phyloP scores from a whole-genome alignment of 805 yeast species.

The Lipomyces anomalus region DNA sequence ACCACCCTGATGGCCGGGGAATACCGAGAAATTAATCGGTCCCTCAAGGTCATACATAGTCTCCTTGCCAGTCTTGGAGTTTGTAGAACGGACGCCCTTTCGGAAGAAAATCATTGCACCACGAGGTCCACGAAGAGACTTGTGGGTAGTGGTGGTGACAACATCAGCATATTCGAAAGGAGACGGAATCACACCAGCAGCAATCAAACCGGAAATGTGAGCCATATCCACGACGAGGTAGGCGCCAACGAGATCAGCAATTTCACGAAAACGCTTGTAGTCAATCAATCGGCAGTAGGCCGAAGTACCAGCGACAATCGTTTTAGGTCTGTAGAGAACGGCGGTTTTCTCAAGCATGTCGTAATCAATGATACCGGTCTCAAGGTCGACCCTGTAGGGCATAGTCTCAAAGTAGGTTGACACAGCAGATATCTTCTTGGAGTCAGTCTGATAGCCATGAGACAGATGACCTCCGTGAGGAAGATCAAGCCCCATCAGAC shows the following conservation, averaged over 20 bases:
- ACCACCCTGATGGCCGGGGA: slow-evolving; percentile 99
- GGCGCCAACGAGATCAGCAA: slow-evolving; percentile 97
- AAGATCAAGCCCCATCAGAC: slow-evolving; percentile 95
- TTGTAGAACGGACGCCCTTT: slow-evolving; percentile 83
- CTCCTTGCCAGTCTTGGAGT: slow-evolving; percentile 88
- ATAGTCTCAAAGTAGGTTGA: slow-evolving; percentile 96
- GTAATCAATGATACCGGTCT: slow-evolving; percentile 93
- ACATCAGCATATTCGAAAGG: slow-evolving; percentile 97
- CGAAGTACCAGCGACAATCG: slow-evolving; percentile 95
- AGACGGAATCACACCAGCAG: slow-evolving; percentile 92
- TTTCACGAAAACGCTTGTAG: slow-evolving; percentile 91
- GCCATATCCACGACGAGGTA: slow-evolving; percentile 97
- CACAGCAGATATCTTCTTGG: slow-evolving; percentile 89
- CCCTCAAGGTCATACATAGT: slow-evolving; percentile 84
- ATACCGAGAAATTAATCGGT: slow-evolving; percentile 94
- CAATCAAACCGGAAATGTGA: slow-evolving; percentile 91
- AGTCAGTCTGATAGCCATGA: slow-evolving; percentile 95
- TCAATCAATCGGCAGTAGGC: slow-evolving; percentile 96
- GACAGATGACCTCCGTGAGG: slow-evolving; percentile 99
- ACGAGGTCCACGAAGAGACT: slow-evolving; percentile 98
- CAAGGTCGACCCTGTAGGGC: slow-evolving; percentile 93
- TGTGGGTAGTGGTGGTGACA: slow-evolving; percentile 98
- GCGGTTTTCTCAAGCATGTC: slow-evolving; percentile 92
- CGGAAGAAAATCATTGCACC: slow-evolving; percentile 99
- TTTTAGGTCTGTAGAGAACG: slow-evolving; percentile 87